These are phyloP conservation scores for Oemleria cerasiformis DNA, from an alignment of 306 rosid species.

Conservation along the genomic window DNA sequence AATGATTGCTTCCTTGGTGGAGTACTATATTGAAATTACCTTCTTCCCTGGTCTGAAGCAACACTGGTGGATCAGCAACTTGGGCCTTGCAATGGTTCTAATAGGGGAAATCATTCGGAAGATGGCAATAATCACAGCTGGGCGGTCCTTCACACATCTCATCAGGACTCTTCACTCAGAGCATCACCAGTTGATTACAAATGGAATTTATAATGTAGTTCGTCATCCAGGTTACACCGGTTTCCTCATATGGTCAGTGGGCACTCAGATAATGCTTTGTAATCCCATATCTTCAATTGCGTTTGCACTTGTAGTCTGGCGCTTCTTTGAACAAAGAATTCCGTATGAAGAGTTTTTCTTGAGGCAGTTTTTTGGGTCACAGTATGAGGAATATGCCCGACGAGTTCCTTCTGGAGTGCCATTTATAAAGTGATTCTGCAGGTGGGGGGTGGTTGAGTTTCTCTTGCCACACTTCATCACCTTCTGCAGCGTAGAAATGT, in stretches of 20 bases:
- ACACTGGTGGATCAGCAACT: slow-evolving; percentile 57
- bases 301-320: slow-evolving; percentile 73
- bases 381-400: slow-evolving; percentile 56
- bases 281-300: slow-evolving; percentile 71
- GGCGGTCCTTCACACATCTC: slow-evolving; percentile 73
- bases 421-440: slow-evolving; percentile 41
- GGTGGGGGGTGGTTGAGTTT: not conserved
- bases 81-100: slow-evolving; percentile 60
- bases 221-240: slow-evolving; percentile 93
- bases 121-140: slow-evolving; percentile 70
- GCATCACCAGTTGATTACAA: slow-evolving; percentile 58
- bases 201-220: slow-evolving; percentile 60
- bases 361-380: slow-evolving; percentile 67
- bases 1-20: slow-evolving; percentile 65
- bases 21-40: slow-evolving; percentile 53
- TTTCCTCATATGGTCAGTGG: slow-evolving; percentile 81
- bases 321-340: slow-evolving; percentile 43
- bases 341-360: slow-evolving; percentile 82
- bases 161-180: slow-evolving; percentile 53
- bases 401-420: slow-evolving; percentile 77
- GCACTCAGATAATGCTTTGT: slow-evolving; percentile 92
- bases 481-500: not conserved
- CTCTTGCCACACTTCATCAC: not conserved
- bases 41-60: slow-evolving; percentile 71
- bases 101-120: slow-evolving; percentile 74